Evolutionary conservation across 495 filamentous ascomycete species (phyloP).

Genomic region (Neurospora hispaniola): DNA sequence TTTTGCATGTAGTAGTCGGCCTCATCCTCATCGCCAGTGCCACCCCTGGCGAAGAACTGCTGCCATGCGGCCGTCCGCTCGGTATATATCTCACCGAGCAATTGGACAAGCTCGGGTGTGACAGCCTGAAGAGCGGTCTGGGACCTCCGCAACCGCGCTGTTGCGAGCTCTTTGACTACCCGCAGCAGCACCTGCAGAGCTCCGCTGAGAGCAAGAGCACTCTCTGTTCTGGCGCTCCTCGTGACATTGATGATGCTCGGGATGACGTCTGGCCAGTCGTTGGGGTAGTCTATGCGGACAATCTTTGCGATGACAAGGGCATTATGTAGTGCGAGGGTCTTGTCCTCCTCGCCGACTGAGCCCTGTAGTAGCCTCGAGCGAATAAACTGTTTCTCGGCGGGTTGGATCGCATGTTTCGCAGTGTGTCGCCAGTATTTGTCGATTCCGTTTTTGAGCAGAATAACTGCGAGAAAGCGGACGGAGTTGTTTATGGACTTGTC

Average conservation of each 20-base stretch:
- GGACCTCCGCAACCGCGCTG: constrained; percentile 59
- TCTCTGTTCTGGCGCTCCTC: constrained; percentile 32
- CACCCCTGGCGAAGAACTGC: constrained; percentile 36
- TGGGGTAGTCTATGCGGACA: constrained; percentile 76
- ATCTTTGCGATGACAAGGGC: constrained; percentile 82
- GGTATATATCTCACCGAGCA: constrained; percentile 67
- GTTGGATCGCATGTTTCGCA: constrained; percentile 55
- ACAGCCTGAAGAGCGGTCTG: constrained; percentile 61
- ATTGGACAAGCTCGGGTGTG: constrained; percentile 68
- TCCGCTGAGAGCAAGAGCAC: constrained; percentile 50
- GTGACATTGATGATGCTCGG: constrained; percentile 49
- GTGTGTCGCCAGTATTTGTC: constrained; percentile 85
- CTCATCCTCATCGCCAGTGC: constrained; percentile 41
- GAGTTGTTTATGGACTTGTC: constrained; percentile 63
- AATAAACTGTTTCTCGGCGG: constrained; percentile 65
- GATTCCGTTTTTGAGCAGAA: constrained; percentile 90
- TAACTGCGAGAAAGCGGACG: constrained; percentile 79
- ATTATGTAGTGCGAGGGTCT: constrained; percentile 70
- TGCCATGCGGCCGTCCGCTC: constrained; percentile 64
- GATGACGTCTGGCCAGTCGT: constrained; percentile 63
- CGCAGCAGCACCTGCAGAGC: constrained; percentile 68
- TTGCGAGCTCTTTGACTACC: constrained; percentile 81
- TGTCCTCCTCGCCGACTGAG: constrained; percentile 61
- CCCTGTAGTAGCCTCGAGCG: constrained; percentile 61
- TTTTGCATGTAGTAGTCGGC: constrained; percentile 56